Conservation (phyloP, 768 basidiomycete species). For the Tylopilus sp. region DNA sequence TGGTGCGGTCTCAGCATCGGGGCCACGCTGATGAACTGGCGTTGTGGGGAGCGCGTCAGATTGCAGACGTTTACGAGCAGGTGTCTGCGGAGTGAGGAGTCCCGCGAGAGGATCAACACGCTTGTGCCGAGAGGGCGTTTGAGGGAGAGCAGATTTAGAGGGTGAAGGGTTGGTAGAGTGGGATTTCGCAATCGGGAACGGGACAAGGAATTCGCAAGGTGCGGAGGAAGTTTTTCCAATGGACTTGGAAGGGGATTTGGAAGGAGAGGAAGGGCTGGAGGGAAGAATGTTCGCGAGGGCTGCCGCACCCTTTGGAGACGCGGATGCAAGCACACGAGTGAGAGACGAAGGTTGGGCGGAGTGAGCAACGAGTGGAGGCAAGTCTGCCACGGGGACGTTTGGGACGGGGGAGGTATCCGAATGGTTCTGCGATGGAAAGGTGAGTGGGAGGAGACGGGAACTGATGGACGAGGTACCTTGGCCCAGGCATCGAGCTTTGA, state of each 20-base stretch:
- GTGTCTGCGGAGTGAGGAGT: slow-evolving; percentile 36
- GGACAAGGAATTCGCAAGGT: slow-evolving; percentile 23
- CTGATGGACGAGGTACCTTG: slow-evolving; percentile 39
- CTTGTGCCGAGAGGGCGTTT: slow-evolving; percentile 56
- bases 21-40: slow-evolving; percentile 59
- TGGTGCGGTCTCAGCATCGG: slow-evolving; percentile 52
- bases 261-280: slow-evolving; percentile 34
- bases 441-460: slow-evolving; percentile 4
- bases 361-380: slow-evolving; percentile 53
- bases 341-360: slow-evolving; percentile 60
- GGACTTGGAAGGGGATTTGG: slow-evolving; percentile 39
- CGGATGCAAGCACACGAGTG: slow-evolving; percentile 67
- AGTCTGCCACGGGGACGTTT: slow-evolving; percentile 57
- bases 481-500: slow-evolving; percentile 63
- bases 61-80: slow-evolving; percentile 45
- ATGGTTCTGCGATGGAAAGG: slow-evolving; percentile 46
- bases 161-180: slow-evolving; percentile 38
- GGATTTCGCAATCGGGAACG: slow-evolving; percentile 46
- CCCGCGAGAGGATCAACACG: slow-evolving; percentile 33
- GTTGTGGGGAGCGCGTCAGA: slow-evolving; percentile 54
- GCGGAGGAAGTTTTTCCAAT: slow-evolving; percentile 23
- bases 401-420: slow-evolving; percentile 42
- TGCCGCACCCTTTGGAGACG: slow-evolving; percentile 59
- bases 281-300: slow-evolving; percentile 31
- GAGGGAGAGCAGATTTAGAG: slow-evolving; percentile 53